Evolutionary conservation across 306 rosid genomes (phyloP).

Genomic region (Boehmeria nivea): DNA sequence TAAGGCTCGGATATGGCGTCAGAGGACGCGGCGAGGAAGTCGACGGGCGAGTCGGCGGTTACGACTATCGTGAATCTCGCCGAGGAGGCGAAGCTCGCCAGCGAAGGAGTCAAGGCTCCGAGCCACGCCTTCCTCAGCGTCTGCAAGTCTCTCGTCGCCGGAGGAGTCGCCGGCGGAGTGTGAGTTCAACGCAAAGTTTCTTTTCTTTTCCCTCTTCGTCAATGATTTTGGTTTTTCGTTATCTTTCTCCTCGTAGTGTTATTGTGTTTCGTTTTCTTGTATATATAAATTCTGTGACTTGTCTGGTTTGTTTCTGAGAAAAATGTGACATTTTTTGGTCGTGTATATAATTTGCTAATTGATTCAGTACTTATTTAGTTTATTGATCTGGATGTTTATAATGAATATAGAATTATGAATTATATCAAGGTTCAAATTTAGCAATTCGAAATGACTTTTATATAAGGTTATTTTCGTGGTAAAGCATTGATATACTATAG

Average conservation of each 20-base stretch:
- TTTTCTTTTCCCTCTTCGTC: background rate
- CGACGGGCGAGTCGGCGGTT: slow-evolving; percentile 32
- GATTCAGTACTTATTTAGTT: no score
- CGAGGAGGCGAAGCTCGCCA: slow-evolving; percentile 38
- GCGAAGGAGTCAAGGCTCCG: slow-evolving; percentile 43
- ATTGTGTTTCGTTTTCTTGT: background rate
- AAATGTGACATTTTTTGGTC: no score
- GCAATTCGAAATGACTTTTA: no score
- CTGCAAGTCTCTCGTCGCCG: slow-evolving; percentile 64
- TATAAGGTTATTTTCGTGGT: no score
- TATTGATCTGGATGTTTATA: no score
- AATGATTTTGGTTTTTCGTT: background rate
- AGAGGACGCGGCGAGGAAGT: slow-evolving; percentile 30
- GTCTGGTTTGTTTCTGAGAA: no score
- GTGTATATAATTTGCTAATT: no score
- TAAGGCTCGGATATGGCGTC: slow-evolving; percentile 39
- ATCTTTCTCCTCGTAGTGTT: no score
- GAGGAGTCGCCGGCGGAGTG: slow-evolving; percentile 79
- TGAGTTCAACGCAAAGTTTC: slow-evolving; percentile 31
- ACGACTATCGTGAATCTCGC: slow-evolving; percentile 38
- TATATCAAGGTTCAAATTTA: no score
- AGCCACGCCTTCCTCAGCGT: slow-evolving; percentile 36
- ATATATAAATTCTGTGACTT: background rate
- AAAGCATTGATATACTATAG: no score
- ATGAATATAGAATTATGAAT: no score